Conservation (phyloP, 805 yeast genomes). For the Candida ficus region DNA sequence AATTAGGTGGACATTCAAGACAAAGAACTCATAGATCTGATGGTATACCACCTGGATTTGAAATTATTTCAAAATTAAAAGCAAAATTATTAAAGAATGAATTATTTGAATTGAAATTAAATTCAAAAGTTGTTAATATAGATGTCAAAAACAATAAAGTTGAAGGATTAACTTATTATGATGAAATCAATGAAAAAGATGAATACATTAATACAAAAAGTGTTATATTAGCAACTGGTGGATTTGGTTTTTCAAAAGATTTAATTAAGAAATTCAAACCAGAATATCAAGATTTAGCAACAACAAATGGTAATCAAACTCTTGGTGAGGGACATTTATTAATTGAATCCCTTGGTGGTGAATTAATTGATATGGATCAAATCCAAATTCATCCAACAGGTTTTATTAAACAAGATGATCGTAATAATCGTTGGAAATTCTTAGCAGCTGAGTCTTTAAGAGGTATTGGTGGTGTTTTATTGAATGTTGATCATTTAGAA, state of each 20-base stretch:
- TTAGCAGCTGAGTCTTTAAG: constrained; percentile 57
- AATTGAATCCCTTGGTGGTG: constrained; percentile 42
- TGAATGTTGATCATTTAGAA: constrained; percentile 33
- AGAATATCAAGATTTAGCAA: constrained; percentile 40
- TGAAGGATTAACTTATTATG: constrained; percentile 37
- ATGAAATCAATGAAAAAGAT: constrained; percentile 23
- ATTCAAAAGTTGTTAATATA: constrained; percentile 34
- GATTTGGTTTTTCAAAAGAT: constrained; percentile 39
- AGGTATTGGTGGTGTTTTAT: constrained; percentile 53
- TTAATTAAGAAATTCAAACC: constrained; percentile 41
- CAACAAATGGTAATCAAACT: constrained; percentile 52
- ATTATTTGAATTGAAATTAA: constrained; percentile 32
- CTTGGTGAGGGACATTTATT: constrained; percentile 55
- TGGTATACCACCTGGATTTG: constrained; percentile 55
- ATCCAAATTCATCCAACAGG: constrained; percentile 64
- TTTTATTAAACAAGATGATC: constrained; percentile 41
- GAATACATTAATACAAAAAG: constrained; percentile 24
- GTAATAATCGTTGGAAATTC: constrained; percentile 42
- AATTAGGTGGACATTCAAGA: constrained; percentile 77
- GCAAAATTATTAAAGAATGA: constrained; percentile 30
- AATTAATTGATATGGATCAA: constrained; percentile 51
- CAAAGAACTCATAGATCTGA: constrained; percentile 80
- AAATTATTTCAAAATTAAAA: constrained; percentile 43
- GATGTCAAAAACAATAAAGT: constrained; percentile 28
- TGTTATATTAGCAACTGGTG: constrained; percentile 56